Percentiles rank a stretch among this genome's conserved stretches.
Conservation (phyloP, 2,329 filamentous ascomycete species). For the Hymenoscyphus linearis region DNA sequence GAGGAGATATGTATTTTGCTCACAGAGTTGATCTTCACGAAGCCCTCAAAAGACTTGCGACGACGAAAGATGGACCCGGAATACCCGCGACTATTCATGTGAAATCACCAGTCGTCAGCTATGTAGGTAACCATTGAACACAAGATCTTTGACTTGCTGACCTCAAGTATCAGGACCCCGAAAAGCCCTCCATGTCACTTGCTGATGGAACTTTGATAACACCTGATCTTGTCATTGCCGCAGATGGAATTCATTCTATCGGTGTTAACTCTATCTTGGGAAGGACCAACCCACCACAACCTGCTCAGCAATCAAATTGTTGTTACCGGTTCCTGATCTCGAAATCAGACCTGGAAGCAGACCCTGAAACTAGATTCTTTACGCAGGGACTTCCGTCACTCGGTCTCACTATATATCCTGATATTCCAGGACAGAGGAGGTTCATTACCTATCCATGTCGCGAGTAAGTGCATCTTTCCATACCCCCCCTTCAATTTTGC, state of each 20-base stretch:
- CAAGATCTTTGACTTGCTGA: neutral
- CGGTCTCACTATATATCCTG: slow-evolving; percentile 11
- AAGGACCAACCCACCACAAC: neutral
- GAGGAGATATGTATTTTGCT: slow-evolving; percentile 20
- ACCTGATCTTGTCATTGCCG: slow-evolving; percentile 35
- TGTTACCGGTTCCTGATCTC: slow-evolving; percentile 34
- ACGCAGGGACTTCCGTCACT: slow-evolving; percentile 17
- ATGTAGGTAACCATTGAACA: slow-evolving; percentile 17
- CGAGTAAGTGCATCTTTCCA: slow-evolving; percentile 13
- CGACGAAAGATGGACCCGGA: slow-evolving; percentile 21
- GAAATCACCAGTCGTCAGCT: slow-evolving; percentile 14
- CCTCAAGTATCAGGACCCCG: neutral
- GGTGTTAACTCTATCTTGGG: slow-evolving; percentile 12
- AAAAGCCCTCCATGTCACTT: slow-evolving; percentile 22
- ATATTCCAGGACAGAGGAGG: slow-evolving; percentile 12
- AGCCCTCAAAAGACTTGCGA: slow-evolving; percentile 32
- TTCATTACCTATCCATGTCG: slow-evolving; percentile 26
- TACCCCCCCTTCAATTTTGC: too few species aligned
- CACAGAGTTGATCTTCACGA: slow-evolving; percentile 41
- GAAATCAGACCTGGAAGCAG: slow-evolving; percentile 23
- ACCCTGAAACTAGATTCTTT: slow-evolving; percentile 29
- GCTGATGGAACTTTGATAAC: slow-evolving; percentile 28
- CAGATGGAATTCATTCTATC: slow-evolving; percentile 33
- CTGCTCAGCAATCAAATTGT: slow-evolving; percentile 14
- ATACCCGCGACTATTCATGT: slow-evolving; percentile 25